Percentiles rank a stretch among this genome's conserved stretches.
phyloP scores from a whole-genome alignment of 2,329 filamentous ascomycete genomes.

The Diaporthe sp. region DNA sequence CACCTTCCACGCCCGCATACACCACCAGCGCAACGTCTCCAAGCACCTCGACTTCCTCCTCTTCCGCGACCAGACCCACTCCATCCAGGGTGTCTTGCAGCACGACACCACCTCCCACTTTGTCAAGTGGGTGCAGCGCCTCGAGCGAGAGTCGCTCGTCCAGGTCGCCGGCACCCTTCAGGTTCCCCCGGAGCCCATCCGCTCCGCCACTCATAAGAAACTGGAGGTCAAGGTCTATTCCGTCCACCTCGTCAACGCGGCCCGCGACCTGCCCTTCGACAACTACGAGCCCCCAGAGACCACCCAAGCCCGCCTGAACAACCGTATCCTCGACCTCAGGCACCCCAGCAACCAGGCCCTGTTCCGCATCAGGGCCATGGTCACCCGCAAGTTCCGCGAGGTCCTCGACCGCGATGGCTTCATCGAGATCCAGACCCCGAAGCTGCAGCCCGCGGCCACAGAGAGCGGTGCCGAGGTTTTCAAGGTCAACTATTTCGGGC shows the following conservation, averaged over 20 bases:
- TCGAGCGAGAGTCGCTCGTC: conserved; percentile 82
- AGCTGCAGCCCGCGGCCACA: conserved; percentile 88
- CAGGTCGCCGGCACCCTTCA: conserved; percentile 80
- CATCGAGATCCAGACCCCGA: conserved; percentile 94
- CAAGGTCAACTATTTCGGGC: conserved; percentile 90
- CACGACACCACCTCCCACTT: conserved; percentile 64
- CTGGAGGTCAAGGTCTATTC: conserved; percentile 77
- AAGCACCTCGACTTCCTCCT: conserved; percentile 86
- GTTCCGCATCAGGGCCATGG: conserved; percentile 85
- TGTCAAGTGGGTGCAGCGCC: conserved; percentile 87
- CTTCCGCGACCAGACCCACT: conserved; percentile 84
- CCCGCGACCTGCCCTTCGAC: conserved; percentile 60
- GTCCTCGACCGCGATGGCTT: conserved; percentile 82
- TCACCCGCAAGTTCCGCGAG: conserved; percentile 82
- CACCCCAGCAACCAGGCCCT: conserved; percentile 89
- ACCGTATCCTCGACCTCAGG: conserved; percentile 85
- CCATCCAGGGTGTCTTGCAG: conserved; percentile 85
- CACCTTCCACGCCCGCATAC: conserved; percentile 76
- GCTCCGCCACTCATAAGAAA: conserved; percentile 79
- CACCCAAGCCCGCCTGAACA: conserved; percentile 73
- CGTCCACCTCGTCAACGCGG: conserved; percentile 62
- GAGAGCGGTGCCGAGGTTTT: conserved; percentile 94
- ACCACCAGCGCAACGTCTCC: conserved; percentile 85
- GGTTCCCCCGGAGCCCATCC: conserved; percentile 77
- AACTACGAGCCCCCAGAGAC: conserved; percentile 59